A percentile compares a stretch with the other conserved stretches of the same genome.
Evolutionary conservation across 2,329 filamentous ascomycete genomes (phyloP).

Genomic region (Niveomyces coronatus): DNA sequence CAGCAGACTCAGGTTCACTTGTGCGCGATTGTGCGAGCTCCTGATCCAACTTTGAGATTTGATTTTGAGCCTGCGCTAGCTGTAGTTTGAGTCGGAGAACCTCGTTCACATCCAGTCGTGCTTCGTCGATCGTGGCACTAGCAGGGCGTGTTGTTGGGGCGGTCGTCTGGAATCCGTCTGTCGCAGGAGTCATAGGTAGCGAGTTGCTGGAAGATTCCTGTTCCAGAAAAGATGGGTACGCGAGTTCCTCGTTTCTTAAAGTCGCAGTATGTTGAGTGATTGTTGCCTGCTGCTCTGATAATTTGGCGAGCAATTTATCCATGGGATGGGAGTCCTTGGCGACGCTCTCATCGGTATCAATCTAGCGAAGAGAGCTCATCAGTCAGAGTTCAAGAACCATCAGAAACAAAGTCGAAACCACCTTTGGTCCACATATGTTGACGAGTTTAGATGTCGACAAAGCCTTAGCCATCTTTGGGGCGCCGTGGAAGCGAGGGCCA

Average conservation of each 20-base stretch:
- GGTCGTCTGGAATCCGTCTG: constrained; percentile 40
- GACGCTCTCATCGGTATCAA: constrained; percentile 14
- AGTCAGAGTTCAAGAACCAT: too few relatives aligned
- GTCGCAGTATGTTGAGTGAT: constrained; percentile 49
- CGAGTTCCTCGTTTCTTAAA: constrained; percentile 29
- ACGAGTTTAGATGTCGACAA: constrained; percentile 44
- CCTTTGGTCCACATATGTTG: constrained; percentile 46
- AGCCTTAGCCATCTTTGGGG: constrained; percentile 35
- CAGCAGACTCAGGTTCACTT: constrained; percentile 39
- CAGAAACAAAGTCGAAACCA: constrained; percentile 17
- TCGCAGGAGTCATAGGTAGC: constrained; percentile 51
- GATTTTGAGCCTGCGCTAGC: constrained; percentile 58
- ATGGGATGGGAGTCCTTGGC: constrained; percentile 39
- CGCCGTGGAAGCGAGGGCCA: constrained; percentile 10
- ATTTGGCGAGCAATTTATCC: constrained; percentile 63
- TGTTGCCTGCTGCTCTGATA: constrained; percentile 60
- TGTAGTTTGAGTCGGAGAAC: constrained; percentile 59
- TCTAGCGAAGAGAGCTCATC: neutral
- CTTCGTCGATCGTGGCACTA: constrained; percentile 38
- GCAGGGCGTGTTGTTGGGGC: constrained; percentile 41
- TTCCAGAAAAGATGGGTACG: constrained; percentile 29
- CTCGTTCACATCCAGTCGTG: constrained; percentile 39
- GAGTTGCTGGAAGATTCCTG: constrained; percentile 46
- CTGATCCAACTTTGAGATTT: constrained; percentile 61
- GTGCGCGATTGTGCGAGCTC: constrained; percentile 58